Percentiles rank a stretch among this genome's conserved stretches.
Conservation (phyloP, 1,284 basidiomycete species). For the Fomitopsis palustris region DNA sequence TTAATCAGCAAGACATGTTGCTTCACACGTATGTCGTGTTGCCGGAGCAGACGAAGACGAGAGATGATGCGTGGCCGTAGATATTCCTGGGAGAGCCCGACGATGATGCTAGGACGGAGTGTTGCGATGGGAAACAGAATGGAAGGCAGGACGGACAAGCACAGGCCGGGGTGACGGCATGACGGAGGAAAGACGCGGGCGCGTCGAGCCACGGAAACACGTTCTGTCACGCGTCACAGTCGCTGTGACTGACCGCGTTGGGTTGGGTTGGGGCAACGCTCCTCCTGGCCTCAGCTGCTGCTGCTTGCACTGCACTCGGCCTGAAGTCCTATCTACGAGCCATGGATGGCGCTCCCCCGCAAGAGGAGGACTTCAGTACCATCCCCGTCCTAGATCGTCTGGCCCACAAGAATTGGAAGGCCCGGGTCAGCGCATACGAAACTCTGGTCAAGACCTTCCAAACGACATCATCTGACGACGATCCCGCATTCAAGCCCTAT, state of each 20-base stretch:
- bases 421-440: constrained; percentile 91
- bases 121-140: not conserved
- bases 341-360: constrained; percentile 89
- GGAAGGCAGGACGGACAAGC: no score
- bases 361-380: constrained; percentile 90
- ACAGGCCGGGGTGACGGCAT: not conserved
- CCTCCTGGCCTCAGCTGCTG: not conserved
- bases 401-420: constrained; percentile 98
- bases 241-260: constrained; percentile 12
- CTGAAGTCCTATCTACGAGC: constrained; percentile 18
- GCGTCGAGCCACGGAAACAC: not conserved
- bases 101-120: no score
- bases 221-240: constrained; percentile 8
- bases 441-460: constrained; percentile 84
- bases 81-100: not conserved
- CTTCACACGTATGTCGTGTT: not conserved
- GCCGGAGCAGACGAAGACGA: not conserved
- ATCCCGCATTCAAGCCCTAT: constrained; percentile 93
- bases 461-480: constrained; percentile 86
- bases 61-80: not conserved
- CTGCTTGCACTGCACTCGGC: constrained; percentile 6
- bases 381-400: constrained; percentile 84
- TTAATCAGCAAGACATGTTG: not conserved
- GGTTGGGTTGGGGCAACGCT: constrained; percentile 1
- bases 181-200: not conserved